Evolutionary conservation across 2,329 filamentous ascomycete genomes (phyloP), one percentile per base, ranked within the genome.

Genomic region (Thielaviopsis musarum): DNA sequence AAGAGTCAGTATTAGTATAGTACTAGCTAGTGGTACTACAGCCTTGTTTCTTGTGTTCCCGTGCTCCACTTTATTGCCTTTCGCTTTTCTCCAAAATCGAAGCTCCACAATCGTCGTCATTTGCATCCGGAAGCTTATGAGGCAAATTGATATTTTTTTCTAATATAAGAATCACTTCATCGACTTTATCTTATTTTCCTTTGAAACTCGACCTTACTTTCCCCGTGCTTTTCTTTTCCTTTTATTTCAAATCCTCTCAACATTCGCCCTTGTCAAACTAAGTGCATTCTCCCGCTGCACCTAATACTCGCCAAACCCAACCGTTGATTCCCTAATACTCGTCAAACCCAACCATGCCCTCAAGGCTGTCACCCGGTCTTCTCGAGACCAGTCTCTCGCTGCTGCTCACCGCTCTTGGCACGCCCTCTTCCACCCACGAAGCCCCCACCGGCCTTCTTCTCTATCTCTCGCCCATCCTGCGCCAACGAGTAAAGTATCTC

Each of bases 401-500:
- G 54, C 72, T 85, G 60, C 74, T 86, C 54, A 77, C 80, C 9
- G 76, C 81, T 45, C 71, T 86, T 41, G 79, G 80, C 12, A 75
- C 78, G 24, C 80, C 82, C 38, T 73, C 81, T 49, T 72, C 78
- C 62, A 82, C 82, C 26, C 74, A 77, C 17, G 70, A 78, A 61
- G 81, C 82, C 1, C 75, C 82, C 13, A 71, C 75, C 30, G 75
- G 74, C 19, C 71, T 84, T 53, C 70, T 85, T 4, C 80, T 80
- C 26, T 73, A 81, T 21, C 77, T 86, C 59, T 81, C 83, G 1
- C 83, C 83, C 26, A 84, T 85, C 60, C 74, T 85, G 38, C 77
- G 82, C 52, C 82, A 85, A 66, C 75, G 83, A 61, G 80, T 85
- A 49, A 79, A 83, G 64, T 74, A 88, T 58, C 74, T 91, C 61